Evolutionary conservation across 352 stramenopile genomes (phyloP), one percentile per base, ranked within the genome.

Genomic region (Pythium aristosporum): DNA sequence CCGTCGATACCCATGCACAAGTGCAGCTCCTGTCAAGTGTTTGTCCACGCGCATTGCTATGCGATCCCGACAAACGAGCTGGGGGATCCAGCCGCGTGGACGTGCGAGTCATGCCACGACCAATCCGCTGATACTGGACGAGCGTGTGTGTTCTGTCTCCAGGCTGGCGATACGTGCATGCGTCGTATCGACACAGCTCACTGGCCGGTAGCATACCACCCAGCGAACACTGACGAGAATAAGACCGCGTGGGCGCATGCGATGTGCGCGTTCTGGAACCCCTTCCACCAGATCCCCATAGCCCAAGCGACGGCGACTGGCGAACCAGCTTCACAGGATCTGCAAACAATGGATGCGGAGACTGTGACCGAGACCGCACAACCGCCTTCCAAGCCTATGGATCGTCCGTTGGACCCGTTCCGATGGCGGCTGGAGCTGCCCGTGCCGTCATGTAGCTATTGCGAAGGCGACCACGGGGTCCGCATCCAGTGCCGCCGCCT

Each of bases 401-500:
- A 39, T 13, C 34, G 34, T 39, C 8, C 11, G 34, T 39, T 7
- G 1, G 41, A 52, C 43, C 12, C 30, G 32, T 62, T 53, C n/a
- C 47, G 57, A 28, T 5, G 23, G 5, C 62, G 62, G 2, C 44
- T 71, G 36, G 57, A 63, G 50, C 57, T 71, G 8, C 44, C 39
- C n/a, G 57, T 71, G 28, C 57, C 57, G 15, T 6, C 57, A 13
- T 92, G 83, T 58, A 87, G 71, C 56, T 87, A 89, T 43, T 92
- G 83, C 30, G 34, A 65, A 4, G 75, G 61, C 0, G 66, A 20
- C 37, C 1, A 23, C 10, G 83, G 83, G 2, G 51, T 85, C 37
- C 81, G 73, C 20, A 75, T 91, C 55, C 79, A 87, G 58, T 92
- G 83, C 53, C 81, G 80, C 5, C 73, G 68, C 4, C 49, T 87